Evolutionary conservation across 495 filamentous ascomycete species (phyloP), one percentile per base, ranked within the genome.

Genomic region (Aspergillus egyptiacus): DNA sequence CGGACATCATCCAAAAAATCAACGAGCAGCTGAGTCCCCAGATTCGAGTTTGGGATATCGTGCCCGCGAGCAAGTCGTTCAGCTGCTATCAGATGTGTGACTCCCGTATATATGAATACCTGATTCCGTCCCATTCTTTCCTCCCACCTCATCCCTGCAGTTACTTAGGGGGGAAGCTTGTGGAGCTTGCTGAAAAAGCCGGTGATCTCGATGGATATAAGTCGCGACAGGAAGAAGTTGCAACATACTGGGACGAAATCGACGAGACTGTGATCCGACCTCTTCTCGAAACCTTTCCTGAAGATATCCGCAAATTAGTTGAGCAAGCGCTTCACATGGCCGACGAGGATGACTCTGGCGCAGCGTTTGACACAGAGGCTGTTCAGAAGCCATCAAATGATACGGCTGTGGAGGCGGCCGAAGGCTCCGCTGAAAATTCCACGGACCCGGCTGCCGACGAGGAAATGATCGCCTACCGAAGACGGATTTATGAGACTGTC

Each of bases 71-170:
- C 56, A 86, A 85, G 46, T 75, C 82, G 44, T 98, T 97, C 73
- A 95, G 83, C 64, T 86, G 84, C 64, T 97, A 98, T 62, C 83
- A 93, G 56, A 74, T 87, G 32, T 96, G 91, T 60, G 93, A 97
- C 59, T 95, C 88, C 9, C 79, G 93, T 45, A 87, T 89, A 64
- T 98, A 98, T 67, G 93, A 98, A 61, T 98, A 97, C 60, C 73
- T 98, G 31, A 87, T 98, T 64, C 93, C 93, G 7, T 89, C 84
- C 20, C 85, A 95, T 62, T 85, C 83, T 45, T 89, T 97, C 46
- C 68, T 98, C 32, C 94, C 93, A 23, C 94, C 93, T 4, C 89
- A 96, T 55, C 91, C 90, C 1, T 80, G 81, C 30, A 94, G 84
- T 42, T 94, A 77, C 55, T 71, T 98, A 17, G 90, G 86, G 13